Base-by-base conservation (phyloP, 768 basidiomycete species). In the Leccinellum luteum region DNA sequence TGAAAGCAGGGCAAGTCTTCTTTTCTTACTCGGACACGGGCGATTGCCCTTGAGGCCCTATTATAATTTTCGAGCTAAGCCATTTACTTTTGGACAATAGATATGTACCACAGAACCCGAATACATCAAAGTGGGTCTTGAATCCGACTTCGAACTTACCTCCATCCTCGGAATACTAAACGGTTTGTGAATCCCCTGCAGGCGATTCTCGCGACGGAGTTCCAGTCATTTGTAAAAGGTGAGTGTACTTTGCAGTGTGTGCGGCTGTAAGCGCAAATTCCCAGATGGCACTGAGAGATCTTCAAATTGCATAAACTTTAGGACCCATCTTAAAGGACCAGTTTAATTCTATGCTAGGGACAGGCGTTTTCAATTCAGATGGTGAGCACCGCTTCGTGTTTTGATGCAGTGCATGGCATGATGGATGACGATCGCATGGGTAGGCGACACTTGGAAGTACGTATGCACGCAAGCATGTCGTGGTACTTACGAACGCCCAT, bases 281-380 rank as follows among this genome's bases (percentile, higher is more conserved):
- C n/a, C 9, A 38, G 38, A 10, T 9, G n/a, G n/a, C 3, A n/a
- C 17, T 38, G 38, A 38, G n/a, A n/a, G n/a, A n/a, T 4, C n/a
- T n/a, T 38, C n/a, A 38, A n/a, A n/a, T 38, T 10, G 38, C n/a
- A n/a, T 38, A 38, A 38, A 38, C 7, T 38, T 3, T 38, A 38
- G 35, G 17, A 38, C 35, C 35, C 17, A 38, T n/a, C 17, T 38
- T n/a, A 15, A 13, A 27, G 27, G 69, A 63, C 35, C 65, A 69
- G 31, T 57, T 72, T 14, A n/a, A 58, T 10, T 66, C 71, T 7
- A 58, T 75, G 28, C 60, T 73, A 45, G 77, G 77, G 1, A 71
- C 60, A 0, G 78, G 76, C 13, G 75, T 78, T 3, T 76, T 78
- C 61, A 77, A 78, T 50, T 74, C 76, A 8, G 76, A 78, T 48